Conservation (phyloP, 768 basidiomycete genomes). For the Phylloporus sp. region DNA sequence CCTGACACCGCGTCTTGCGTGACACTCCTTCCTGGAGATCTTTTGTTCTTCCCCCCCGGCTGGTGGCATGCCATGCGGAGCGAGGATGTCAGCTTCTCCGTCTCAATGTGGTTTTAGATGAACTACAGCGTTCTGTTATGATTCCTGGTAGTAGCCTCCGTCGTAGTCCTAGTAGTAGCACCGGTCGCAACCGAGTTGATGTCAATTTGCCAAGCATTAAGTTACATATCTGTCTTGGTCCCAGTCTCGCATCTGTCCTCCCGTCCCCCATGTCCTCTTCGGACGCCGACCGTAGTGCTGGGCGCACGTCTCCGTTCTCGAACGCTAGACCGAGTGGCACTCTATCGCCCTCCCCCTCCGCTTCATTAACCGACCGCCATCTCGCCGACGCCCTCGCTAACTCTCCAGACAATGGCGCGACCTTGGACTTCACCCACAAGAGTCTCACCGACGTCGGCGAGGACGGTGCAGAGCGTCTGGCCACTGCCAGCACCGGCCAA, state of each 20-base stretch:
- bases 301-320: conserved; percentile 28
- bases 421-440: conserved; percentile 80
- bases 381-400: conserved; percentile 58
- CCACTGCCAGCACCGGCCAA: conserved; percentile 48
- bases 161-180: too few species aligned
- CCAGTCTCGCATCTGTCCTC: too few species aligned
- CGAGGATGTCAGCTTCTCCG: conserved; percentile 76
- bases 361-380: conserved; percentile 49
- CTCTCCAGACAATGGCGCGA: conserved; percentile 75
- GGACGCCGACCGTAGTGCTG: conserved; percentile 29
- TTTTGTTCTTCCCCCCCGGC: conserved; percentile 84
- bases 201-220: conserved; percentile 9
- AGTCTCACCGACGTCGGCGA: conserved; percentile 71
- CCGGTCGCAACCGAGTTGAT: conserved; percentile 28
- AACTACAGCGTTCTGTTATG: conserved; percentile 17
- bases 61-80: conserved; percentile 95
- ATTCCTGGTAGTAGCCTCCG: conserved; percentile 4
- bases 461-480: conserved; percentile 73
- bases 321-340: conserved; percentile 22
- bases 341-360: conserved; percentile 30
- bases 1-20: conserved; percentile 55
- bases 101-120: conserved; percentile 86
- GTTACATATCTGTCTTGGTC: conserved; percentile 17
- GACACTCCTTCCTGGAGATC: conserved; percentile 74
- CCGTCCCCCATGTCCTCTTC: conserved; percentile 24